Conservation (phyloP, 2,329 filamentous ascomycete genomes). For the Sporothrix schenckii region DNA sequence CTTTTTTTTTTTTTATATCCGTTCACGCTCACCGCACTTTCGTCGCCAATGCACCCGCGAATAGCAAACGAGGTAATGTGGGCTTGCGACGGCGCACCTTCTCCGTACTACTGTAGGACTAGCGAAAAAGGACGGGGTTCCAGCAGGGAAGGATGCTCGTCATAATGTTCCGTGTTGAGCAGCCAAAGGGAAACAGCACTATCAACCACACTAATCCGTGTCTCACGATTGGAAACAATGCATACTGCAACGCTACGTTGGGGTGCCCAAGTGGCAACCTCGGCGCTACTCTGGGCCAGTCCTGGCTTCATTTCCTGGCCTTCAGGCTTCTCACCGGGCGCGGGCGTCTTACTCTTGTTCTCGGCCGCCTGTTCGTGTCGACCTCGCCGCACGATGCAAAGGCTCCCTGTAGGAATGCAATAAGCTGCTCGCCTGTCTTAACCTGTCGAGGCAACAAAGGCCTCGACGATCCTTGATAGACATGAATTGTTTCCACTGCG, state of each 20-base stretch:
- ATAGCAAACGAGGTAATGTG: background rate
- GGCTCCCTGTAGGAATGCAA: constrained; percentile 16
- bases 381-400: constrained; percentile 7
- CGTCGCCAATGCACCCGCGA: background rate
- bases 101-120: constrained; percentile 23
- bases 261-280: constrained; percentile 9
- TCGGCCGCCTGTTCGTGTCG: constrained; percentile 8
- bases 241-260: constrained; percentile 9
- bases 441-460: background rate
- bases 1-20: background rate
- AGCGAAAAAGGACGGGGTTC: constrained; percentile 24
- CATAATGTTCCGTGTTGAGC: background rate
- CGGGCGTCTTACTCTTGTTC: constrained; percentile 8
- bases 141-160: constrained; percentile 1
- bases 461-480: constrained; percentile 12
- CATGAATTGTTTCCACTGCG: constrained; percentile 18
- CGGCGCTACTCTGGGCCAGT: constrained; percentile 16
- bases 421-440: background rate
- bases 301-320: background rate
- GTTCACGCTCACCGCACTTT: constrained; percentile 22
- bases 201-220: constrained; percentile 23
- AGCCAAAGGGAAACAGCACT: constrained; percentile 20
- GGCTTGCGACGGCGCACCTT: constrained; percentile 16
- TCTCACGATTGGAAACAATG: constrained; percentile 27
- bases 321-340: background rate